Conservation (phyloP, 1,284 basidiomycete species). For the Rhodotorula sp. region DNA sequence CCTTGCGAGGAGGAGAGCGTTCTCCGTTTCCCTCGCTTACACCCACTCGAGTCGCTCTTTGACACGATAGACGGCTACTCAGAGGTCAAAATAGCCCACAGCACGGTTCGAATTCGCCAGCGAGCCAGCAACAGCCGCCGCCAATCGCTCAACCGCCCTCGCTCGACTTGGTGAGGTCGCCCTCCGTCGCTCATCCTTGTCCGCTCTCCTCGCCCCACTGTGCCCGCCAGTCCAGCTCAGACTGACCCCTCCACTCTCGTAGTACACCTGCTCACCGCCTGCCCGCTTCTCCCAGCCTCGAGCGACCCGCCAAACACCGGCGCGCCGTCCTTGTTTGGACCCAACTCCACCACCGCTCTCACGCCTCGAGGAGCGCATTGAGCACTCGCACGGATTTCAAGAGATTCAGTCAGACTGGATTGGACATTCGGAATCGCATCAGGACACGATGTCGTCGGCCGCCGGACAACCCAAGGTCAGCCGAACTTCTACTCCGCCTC, state of each 20-base stretch:
- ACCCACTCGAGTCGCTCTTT: too few species aligned
- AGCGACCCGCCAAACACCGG: not conserved
- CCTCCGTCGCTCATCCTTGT: not conserved
- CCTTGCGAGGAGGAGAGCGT: too few species aligned
- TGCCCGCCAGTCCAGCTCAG: not conserved
- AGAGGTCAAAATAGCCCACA: too few species aligned
- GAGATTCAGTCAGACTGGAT: not conserved
- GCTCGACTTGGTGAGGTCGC: not conserved
- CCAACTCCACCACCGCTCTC: not conserved
- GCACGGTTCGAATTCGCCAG: too few species aligned
- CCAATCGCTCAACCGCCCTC: too few species aligned
- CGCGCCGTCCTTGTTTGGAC: not conserved
- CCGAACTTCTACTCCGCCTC: constrained; percentile 22
- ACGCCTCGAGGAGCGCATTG: not conserved
- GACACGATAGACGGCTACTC: too few species aligned
- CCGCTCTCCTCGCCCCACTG: not conserved
- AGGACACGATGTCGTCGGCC: constrained; percentile 15
- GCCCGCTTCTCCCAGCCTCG: not conserved
- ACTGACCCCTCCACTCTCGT: not conserved
- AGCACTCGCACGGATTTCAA: too few species aligned
- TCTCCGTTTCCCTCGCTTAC: too few species aligned
- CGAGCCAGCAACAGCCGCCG: too few species aligned
- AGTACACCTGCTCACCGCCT: not conserved
- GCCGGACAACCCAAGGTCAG: constrained; percentile 30
- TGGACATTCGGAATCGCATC: not conserved